Conservation (phyloP, 345 rosid species). For the Populus davidiana region DNA sequence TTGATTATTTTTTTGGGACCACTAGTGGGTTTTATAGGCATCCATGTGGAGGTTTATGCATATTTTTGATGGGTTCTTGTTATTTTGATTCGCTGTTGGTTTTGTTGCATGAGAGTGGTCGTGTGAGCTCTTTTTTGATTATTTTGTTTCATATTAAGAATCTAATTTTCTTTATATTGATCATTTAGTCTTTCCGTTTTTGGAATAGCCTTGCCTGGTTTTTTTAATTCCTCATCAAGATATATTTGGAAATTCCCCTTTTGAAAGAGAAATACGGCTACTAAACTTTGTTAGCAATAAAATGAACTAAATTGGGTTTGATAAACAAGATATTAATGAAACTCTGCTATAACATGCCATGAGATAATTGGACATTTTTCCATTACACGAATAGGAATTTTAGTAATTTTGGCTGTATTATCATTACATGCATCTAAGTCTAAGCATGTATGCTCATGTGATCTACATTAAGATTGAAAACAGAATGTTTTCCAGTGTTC, state of each 20-base stretch:
- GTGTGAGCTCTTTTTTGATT: neutral
- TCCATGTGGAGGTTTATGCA: neutral
- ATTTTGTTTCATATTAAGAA: neutral
- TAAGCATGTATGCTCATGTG: neutral
- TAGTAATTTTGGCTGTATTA: neutral
- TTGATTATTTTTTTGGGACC: neutral
- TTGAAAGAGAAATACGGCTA: neutral
- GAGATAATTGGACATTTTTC: neutral
- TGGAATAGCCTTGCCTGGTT: neutral
- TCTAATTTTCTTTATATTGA: neutral
- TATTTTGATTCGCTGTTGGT: neutral
- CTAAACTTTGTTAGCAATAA: neutral
- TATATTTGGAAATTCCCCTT: neutral
- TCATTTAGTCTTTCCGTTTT: neutral
- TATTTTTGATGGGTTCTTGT: neutral
- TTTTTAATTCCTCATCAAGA: neutral
- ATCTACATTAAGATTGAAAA: neutral
- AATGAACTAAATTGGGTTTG: neutral
- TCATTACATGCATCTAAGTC: neutral
- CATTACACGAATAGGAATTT: neutral
- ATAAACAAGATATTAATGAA: neutral
- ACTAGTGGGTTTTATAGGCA: neutral
- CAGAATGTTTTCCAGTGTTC: neutral
- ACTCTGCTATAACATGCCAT: neutral
- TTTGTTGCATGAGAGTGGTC: neutral